These are phyloP conservation scores for Cinnamomum micranthum DNA, from an alignment of 164 flowering plant genomes.

Conservation along the genomic window DNA sequence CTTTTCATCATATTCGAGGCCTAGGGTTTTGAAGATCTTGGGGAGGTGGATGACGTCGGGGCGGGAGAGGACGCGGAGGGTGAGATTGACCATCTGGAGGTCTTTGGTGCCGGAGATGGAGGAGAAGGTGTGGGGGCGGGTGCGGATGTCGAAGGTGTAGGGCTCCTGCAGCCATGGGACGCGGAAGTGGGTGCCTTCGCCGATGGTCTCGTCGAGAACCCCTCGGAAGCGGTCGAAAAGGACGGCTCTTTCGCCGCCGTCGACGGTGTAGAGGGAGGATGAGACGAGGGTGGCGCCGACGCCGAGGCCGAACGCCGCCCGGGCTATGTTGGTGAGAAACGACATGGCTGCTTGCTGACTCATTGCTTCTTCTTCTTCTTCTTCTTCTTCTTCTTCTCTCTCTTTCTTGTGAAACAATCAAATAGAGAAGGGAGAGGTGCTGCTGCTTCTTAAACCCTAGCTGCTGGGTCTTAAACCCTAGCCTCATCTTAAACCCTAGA, in stretches of 20 bases:
- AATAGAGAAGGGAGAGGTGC: no score
- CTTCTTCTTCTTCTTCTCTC: neutral
- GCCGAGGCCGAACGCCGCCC: constrained; percentile 65
- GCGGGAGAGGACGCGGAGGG: constrained; percentile 74
- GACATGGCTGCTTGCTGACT: constrained; percentile 54
- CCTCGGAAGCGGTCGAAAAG: constrained; percentile 75
- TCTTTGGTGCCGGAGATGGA: constrained; percentile 87
- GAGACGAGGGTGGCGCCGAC: constrained; percentile 40
- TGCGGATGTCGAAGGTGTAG: constrained; percentile 76
- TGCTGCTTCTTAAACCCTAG: no score
- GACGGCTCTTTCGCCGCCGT: constrained; percentile 62
- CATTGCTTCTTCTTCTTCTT: constrained; percentile 1
- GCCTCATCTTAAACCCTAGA: no score
- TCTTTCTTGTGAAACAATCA: neutral
- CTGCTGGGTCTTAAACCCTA: no score
- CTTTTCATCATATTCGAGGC: constrained; percentile 83
- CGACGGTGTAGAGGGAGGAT: constrained; percentile 68
- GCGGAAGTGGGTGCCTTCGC: constrained; percentile 84
- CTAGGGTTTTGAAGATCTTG: constrained; percentile 61
- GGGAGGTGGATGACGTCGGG: constrained; percentile 60
- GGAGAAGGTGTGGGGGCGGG: constrained; percentile 75
- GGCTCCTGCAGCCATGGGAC: constrained; percentile 83
- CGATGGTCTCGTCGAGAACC: constrained; percentile 58
- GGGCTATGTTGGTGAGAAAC: constrained; percentile 57
- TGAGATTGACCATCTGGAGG: constrained; percentile 85